Base-by-base conservation (phyloP, 345 rosid species). In the Odontarrhena argentea region DNA sequence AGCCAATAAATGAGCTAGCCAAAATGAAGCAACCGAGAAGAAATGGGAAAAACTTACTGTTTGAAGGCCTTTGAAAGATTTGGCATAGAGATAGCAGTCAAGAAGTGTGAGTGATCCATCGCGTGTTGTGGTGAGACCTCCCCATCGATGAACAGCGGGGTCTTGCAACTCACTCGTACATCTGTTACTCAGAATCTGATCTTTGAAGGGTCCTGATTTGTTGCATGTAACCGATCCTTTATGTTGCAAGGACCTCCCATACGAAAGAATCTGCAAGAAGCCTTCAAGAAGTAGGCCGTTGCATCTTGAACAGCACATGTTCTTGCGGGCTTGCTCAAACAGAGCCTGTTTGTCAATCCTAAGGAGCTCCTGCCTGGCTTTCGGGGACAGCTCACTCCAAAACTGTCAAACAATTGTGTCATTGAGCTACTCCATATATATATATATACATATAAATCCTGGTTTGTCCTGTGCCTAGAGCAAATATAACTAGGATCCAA, bases 261-360 rank as follows among this genome's bases (percentile, higher is more conserved):
- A 73, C 72, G 82, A 78, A 70, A 87, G 87, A 83, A 94, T 88
- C 78, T 85, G 91, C 80, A 79, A 79, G 76, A 87, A 94, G 34
- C 86, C 91, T 74, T 94, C 96, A 0, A 87, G 96, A 30, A 94
- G 82, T 44, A 94, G 78, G n/a, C 99, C 96, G 65, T 86, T 84
- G 77, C 99, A 94, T 79, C 96, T 83, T 14, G 99, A 94, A 57
- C 99, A 94, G 54, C 86, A 94, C 97, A 91, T 87, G 78, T 87
- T 86, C 83, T 88, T 94, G 26, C 97, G 95, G 76, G 96, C 97
- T 80, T 88, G 96, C 85, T 91, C 96, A 71, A 91, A 83, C 32
- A 94, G 74, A 43, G 86, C 74, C 69, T 91, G 99, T 75, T 91
- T 94, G 67, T 94, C 96, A 67, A 91, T 80, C 83, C 81, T 79